phyloP scores from a whole-genome alignment of 1,284 basidiomycete species.

The Neonothopanus nambi region DNA sequence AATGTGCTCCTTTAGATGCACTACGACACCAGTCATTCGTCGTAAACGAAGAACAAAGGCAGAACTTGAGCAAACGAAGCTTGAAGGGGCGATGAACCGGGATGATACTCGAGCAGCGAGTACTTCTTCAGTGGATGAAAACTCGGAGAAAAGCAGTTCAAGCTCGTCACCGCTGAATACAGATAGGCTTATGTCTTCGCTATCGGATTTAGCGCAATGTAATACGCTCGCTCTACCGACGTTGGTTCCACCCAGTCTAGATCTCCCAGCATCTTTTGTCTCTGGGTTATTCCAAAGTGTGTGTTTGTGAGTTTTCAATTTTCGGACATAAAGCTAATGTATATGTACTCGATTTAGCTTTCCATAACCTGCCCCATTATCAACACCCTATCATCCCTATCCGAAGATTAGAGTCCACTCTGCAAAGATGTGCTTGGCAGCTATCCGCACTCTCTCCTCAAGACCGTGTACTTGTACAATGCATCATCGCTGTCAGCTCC shows the following conservation, averaged over 20 bases:
- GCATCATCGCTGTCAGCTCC: conserved; percentile 2
- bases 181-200: not conserved
- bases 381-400: not conserved
- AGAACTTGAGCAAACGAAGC: not conserved
- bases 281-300: conserved; percentile 4
- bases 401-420: not conserved
- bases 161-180: too few relatives aligned
- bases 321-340: not conserved
- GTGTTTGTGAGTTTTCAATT: not conserved
- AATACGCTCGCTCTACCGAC: not conserved
- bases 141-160: too few relatives aligned
- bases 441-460: not conserved
- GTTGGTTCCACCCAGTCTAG: not conserved
- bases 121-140: too few relatives aligned
- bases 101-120: too few relatives aligned
- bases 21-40: not conserved
- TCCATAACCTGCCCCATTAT: not conserved
- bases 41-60: conserved; percentile 7
- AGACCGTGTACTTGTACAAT: conserved; percentile 7
- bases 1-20: not conserved
- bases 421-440: not conserved
- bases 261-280: conserved; percentile 3
- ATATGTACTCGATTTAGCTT: not conserved
- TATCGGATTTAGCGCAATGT: not conserved
- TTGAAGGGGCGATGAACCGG: not conserved